Base-by-base conservation (phyloP, 768 basidiomycete species). In the Imleria badia region DNA sequence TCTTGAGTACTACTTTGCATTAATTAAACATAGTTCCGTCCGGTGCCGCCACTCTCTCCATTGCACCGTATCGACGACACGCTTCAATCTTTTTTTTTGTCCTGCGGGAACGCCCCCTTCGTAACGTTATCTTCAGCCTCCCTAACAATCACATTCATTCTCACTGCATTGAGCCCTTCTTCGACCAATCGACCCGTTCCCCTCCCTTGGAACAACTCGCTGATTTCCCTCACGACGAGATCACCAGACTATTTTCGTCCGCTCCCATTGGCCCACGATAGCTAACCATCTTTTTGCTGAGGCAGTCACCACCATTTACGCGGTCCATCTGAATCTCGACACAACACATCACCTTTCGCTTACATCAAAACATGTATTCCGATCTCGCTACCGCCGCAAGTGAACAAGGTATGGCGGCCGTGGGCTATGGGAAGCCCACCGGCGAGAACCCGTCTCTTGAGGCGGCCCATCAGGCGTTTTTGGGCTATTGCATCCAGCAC, bases 221-320 rank as follows among this genome's bases (percentile, higher is more conserved):
- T 38, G 42, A 55, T 54, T 56, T 62, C 48, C 43, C 39, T 49
- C 59, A 22, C 45, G n/a, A 52, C 55, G 55, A 65, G 54, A 59
- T 60, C 55, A 48, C 45, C 52, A 47, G 48, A 44, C 49, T 61
- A 51, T 51, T 59, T 51, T 34, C 36, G 38, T 54, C 34, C 14
- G 0, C 45, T 33, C 34, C 30, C 41, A 58, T 62, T 62, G 52
- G 60, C 39, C 39, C 53, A 52, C 47, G 53, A 38, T 52, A 31
- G 17, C 45, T 29, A 34, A 23, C 30, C n/a, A 44, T 34, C 39
- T 35, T 39, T 34, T 30, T 8, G 40, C 51, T 7, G 17, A n/a
- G 26, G 26, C 26, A n/a, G n/a, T n/a, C 26, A 44, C 19, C 19
- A 42, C 45, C 34, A 9, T 15, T 42, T 23, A 43, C 43, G 5